Evolutionary conservation across 1,139 yeast species (phyloP).

Genomic region (Hyphopichia khmerensis): DNA sequence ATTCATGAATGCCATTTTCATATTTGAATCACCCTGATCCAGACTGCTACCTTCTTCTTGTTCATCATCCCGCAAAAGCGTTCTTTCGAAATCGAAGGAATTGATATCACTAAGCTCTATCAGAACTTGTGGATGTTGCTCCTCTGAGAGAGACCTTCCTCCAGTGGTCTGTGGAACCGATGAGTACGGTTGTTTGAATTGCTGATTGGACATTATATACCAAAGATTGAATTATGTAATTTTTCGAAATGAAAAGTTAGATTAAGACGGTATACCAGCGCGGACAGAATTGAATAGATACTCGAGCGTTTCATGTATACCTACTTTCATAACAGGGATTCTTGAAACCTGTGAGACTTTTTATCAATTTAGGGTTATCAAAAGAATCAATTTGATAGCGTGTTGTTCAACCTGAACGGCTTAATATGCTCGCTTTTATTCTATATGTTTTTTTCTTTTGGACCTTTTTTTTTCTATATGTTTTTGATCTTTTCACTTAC

Average conservation of each 20-base stretch:
- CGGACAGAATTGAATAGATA: not conserved
- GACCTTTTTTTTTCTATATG: no score
- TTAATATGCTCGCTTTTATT: no score
- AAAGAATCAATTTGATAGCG: no score
- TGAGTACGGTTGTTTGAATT: slow-evolving; percentile 6
- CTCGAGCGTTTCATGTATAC: no score
- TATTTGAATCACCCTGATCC: slow-evolving; percentile 30
- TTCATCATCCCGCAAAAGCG: slow-evolving; percentile 4
- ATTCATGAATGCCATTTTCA: slow-evolving; percentile 92
- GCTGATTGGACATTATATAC: not conserved
- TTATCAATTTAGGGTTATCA: no score
- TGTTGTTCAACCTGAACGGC: no score
- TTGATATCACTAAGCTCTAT: slow-evolving; percentile 4
- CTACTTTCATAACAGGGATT: no score
- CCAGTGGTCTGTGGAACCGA: slow-evolving; percentile 10
- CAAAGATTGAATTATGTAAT: no score
- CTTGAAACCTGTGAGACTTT: no score
- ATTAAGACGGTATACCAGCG: not conserved
- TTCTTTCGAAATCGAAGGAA: slow-evolving; percentile 19
- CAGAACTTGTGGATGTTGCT: slow-evolving; percentile 1
- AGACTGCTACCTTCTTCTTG: slow-evolving; percentile 10
- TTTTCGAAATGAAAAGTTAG: not conserved
- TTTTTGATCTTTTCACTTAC: no score
- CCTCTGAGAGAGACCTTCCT: not conserved
- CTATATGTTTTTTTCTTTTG: no score